Evolutionary conservation across 768 basidiomycete species (phyloP), one percentile per base, ranked within the genome.

Genomic region (Hygrocybe coccinea): DNA sequence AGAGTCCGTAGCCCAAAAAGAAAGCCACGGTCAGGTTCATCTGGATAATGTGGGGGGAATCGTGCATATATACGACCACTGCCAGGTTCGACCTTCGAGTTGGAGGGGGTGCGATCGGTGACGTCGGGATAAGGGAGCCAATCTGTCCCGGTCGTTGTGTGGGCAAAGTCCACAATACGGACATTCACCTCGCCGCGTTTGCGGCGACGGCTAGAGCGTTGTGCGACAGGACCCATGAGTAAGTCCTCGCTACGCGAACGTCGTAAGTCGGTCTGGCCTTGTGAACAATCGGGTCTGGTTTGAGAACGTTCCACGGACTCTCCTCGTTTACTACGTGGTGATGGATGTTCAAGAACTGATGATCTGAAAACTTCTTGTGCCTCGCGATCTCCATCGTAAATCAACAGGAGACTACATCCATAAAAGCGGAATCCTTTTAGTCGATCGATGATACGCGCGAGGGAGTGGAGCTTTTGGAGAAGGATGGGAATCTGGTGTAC

Each of bases 371-470:
- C 79, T 62, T 91, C 87, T 70, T 98, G 97, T 1, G 84, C 80
- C 61, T 94, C 91, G 43, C 76, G 79, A 67, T 98, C 95, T 39
- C 97, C 97, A 66, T 99, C 97, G 69, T 99, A 99, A 66, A 98
- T 95, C 67, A 98, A 82, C 51, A 99, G 83, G 45, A 99, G 82
- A 60, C 90, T 93, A 72, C 95, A 97, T 12, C 97, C 97, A 67
- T 99, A 99, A 72, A 99, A 98, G 48, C 97, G 85, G 73, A 91
- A 99, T n/a, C 97, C 93, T 63, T 87, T 89, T 57, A 99, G 75
- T 7, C 88, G 83, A 67, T 86, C 79, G 63, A 98, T 80, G 72
- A 98, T 97, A 47, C 86, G 83, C 22, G 95, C 95, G 47, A 99
- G 83, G n/a, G 86, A 85, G 67, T 95, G 95, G 15, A 99, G 76